Base-by-base conservation (phyloP, 2,329 filamentous ascomycete genomes). In the Hypoxylon sp. region DNA sequence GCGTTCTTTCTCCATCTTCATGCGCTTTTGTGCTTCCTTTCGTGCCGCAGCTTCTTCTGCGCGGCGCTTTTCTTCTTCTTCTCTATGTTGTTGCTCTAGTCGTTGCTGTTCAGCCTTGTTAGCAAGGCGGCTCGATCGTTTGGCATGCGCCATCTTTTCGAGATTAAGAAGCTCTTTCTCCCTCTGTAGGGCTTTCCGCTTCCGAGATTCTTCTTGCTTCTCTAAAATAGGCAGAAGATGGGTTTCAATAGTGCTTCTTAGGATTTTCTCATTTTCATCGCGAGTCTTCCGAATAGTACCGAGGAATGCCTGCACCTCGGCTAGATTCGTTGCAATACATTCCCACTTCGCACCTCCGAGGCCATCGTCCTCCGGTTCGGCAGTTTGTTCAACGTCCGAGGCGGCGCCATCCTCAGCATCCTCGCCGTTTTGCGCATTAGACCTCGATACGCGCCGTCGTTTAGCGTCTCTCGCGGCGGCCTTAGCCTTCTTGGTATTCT, bases 91-190 rank as follows among this genome's bases (percentile, higher is more conserved):
- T 65, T 93, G 90, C 50, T 95, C 90, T 67, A 91, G 85, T 72
- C 89, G 90, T 75, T 94, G 92, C 70, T 89, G 91, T 76, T 98
- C 94, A 34, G 89, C 83, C 76, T 93, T 97, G 70, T 87, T 87
- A 17, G 95, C 94, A 72, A 99, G 89, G 69, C 96, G 89, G 75
- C 93, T 97, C 0, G 96, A 99, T 69, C 96, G 86, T 81, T 99
- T 99, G 3, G 96, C 95, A 62, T 91, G 93, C n/a, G 93, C 93
- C 81, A 98, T 87, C 77, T 96, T 95, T 73, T 95, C 91, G 71
- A 97, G 80, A 72, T 90, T 93, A 57, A 93, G 83, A 21, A 97
- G 80, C 75, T 98, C 95, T 68, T 90, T 93, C 77, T 97, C 89
- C 73, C 91, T 84, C 67, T 89, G 87, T 2, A 83, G 74, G 53